phyloP scores from a whole-genome alignment of 345 rosid species.

The Excoecaria agallocha region DNA sequence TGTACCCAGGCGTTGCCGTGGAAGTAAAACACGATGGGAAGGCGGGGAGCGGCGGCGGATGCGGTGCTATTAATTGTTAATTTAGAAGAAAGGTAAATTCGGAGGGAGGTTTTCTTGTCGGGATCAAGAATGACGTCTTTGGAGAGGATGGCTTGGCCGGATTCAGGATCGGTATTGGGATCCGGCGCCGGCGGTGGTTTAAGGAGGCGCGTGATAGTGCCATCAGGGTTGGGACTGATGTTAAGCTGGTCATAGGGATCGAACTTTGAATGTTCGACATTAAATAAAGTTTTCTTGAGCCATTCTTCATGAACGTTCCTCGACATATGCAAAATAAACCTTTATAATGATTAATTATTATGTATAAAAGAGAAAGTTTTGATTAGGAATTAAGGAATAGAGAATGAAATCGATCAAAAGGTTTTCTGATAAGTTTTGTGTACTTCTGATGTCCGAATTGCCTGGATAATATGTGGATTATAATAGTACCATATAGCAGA shows the following conservation, averaged over 20 bases:
- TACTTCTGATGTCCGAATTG: too few relatives aligned
- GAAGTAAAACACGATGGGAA: slow-evolving; percentile 56
- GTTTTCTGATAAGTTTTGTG: too few relatives aligned
- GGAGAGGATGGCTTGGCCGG: slow-evolving; percentile 35
- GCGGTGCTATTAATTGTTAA: slow-evolving; percentile 18
- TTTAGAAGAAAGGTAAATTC: slow-evolving; percentile 48
- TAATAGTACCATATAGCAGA: too few relatives aligned
- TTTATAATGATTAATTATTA: too few relatives aligned
- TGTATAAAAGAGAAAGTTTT: too few relatives aligned
- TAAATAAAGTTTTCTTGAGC: too few relatives aligned
- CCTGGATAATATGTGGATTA: too few relatives aligned
- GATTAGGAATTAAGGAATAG: too few relatives aligned
- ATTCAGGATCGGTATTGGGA: slow-evolving; percentile 15
- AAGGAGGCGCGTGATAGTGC: slow-evolving; percentile 50
- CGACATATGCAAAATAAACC: too few relatives aligned
- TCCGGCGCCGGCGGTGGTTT: slow-evolving; percentile 34
- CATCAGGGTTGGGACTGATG: slow-evolving; percentile 54
- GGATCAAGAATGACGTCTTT: slow-evolving; percentile 64
- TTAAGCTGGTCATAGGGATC: not conserved
- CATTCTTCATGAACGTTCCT: too few relatives aligned
- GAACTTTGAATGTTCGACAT: not conserved
- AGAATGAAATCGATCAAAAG: too few relatives aligned
- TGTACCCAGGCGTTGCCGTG: slow-evolving; percentile 63
- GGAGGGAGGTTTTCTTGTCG: slow-evolving; percentile 47
- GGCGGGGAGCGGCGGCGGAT: not conserved